Conservation (phyloP, 768 basidiomycete genomes). For the Boletellus ananiceps region DNA sequence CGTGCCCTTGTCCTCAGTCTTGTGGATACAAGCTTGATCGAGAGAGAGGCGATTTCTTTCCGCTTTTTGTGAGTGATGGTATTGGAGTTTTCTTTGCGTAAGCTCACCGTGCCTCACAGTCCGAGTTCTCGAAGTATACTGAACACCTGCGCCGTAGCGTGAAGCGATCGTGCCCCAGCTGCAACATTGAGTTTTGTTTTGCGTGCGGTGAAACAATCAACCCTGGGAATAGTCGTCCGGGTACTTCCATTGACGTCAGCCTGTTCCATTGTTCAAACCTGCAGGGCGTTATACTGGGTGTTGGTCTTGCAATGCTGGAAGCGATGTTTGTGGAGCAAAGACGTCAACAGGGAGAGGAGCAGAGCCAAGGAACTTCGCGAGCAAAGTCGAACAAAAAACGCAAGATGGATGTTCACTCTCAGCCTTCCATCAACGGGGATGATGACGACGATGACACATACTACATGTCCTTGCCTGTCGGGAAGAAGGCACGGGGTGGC, state of each 20-base stretch:
- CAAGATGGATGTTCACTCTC: constrained; percentile 32
- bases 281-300: constrained; percentile 87
- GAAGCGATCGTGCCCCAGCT: constrained; percentile 57
- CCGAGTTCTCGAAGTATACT: constrained; percentile 68
- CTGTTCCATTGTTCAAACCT: constrained; percentile 88
- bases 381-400: constrained; percentile 38
- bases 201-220: constrained; percentile 71
- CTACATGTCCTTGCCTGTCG: constrained; percentile 37
- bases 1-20: constrained; percentile 66
- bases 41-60: constrained; percentile 76
- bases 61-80: constrained; percentile 62
- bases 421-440: constrained; percentile 31
- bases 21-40: constrained; percentile 64
- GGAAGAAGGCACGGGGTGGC: constrained; percentile 72
- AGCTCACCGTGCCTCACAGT: constrained; percentile 38
- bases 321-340: constrained; percentile 58
- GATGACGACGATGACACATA: constrained; percentile 56
- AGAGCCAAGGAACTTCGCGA: constrained; percentile 22
- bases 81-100: neutral
- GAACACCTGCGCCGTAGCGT: constrained; percentile 56
- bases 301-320: constrained; percentile 86
- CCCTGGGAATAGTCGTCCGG: constrained; percentile 40
- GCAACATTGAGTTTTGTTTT: constrained; percentile 59
- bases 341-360: constrained; percentile 30
- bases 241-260: constrained; percentile 45